These are phyloP conservation scores for Forsythia suspensa DNA, from an alignment of 257 asterid species.

Conservation along the genomic window DNA sequence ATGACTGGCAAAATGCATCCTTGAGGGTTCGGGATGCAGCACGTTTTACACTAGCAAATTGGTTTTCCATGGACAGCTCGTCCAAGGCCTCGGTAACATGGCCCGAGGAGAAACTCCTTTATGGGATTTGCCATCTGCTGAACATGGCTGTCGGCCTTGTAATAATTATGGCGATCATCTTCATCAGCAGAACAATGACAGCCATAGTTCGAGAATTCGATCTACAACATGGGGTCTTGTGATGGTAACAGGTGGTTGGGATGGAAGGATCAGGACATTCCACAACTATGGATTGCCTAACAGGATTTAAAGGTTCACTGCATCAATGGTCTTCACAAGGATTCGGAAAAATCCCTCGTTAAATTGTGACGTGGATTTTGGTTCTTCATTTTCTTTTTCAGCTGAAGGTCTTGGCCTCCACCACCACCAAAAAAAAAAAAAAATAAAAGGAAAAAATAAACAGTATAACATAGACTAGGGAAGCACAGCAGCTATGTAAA, in stretches of 20 bases:
- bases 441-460: no score
- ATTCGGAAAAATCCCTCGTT: neutral
- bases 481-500: neutral
- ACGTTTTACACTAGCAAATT: slow-evolving; percentile 59
- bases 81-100: slow-evolving; percentile 58
- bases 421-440: neutral
- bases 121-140: slow-evolving; percentile 22
- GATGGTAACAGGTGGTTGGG: slow-evolving; percentile 46
- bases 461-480: neutral
- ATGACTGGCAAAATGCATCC: slow-evolving; percentile 20
- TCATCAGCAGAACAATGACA: slow-evolving; percentile 16
- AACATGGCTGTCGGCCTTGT: slow-evolving; percentile 12
- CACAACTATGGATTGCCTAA: slow-evolving; percentile 49
- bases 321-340: neutral
- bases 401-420: slow-evolving; percentile 8
- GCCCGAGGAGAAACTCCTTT: slow-evolving; percentile 86
- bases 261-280: slow-evolving; percentile 57
- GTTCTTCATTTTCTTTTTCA: slow-evolving; percentile 52
- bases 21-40: slow-evolving; percentile 38
- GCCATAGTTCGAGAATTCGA: slow-evolving; percentile 8
- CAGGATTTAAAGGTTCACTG: neutral
- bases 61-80: slow-evolving; percentile 67
- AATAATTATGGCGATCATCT: slow-evolving; percentile 9
- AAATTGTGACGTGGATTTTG: neutral
- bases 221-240: slow-evolving; percentile 45